Conservation (phyloP, 352 stramenopile genomes). For the Phytophthora multivora region DNA sequence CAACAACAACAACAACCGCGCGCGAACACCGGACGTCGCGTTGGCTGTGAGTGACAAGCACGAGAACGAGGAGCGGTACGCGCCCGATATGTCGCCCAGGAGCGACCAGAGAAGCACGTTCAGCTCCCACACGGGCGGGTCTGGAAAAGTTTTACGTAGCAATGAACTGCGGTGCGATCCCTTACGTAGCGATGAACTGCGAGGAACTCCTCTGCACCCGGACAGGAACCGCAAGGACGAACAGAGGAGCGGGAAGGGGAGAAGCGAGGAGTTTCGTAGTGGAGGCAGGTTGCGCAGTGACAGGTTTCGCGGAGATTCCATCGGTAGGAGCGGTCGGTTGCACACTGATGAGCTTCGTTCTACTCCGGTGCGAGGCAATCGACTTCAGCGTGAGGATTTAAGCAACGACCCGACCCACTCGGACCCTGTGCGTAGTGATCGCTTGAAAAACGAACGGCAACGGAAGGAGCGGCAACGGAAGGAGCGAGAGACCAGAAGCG, state of each 20-base stretch:
- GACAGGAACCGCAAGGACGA: constrained; percentile 23
- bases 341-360: constrained; percentile 26
- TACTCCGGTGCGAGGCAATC: constrained; percentile 16
- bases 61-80: constrained; percentile 31
- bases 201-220: constrained; percentile 1
- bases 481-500: constrained; percentile 15
- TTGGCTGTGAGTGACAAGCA: constrained; percentile 39
- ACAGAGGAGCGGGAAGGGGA: constrained; percentile 6
- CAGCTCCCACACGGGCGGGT: constrained; percentile 23
- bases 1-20: neutral
- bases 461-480: constrained; percentile 19
- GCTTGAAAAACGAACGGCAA: constrained; percentile 16
- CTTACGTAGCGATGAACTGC: constrained; percentile 17
- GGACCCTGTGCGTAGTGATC: constrained; percentile 21
- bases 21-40: constrained; percentile 15
- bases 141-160: constrained; percentile 20
- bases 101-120: constrained; percentile 26
- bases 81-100: constrained; percentile 28
- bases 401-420: constrained; percentile 20
- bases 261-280: constrained; percentile 11
- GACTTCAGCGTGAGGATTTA: constrained; percentile 24
- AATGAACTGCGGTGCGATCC: constrained; percentile 29
- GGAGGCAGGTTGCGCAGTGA: constrained; percentile 17
- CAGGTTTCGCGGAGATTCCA: constrained; percentile 19
- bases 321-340: constrained; percentile 10